A percentile compares a stretch with the other conserved stretches of the same genome.
phyloP scores from a whole-genome alignment of 495 filamentous ascomycete species.

The Aspergillus mulundensis region DNA sequence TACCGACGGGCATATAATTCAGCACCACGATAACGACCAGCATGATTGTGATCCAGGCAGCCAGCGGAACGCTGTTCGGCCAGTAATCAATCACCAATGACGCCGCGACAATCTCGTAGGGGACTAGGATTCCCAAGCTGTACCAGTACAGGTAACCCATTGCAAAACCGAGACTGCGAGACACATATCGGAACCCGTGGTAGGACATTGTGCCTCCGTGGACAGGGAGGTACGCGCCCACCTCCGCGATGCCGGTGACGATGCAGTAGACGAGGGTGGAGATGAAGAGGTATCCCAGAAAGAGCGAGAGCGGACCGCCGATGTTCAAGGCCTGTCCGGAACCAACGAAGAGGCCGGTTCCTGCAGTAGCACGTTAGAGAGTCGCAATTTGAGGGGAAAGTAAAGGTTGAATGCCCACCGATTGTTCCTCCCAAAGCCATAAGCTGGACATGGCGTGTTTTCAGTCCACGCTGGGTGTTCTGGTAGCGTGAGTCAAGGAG shows the following conservation, averaged over 20 bases:
- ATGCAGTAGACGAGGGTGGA: slow-evolving; percentile 57
- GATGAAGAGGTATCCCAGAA: slow-evolving; percentile 62
- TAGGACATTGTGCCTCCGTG: slow-evolving; percentile 54
- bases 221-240: slow-evolving; percentile 61
- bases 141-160: slow-evolving; percentile 62
- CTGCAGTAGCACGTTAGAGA: background rate
- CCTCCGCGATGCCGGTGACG: slow-evolving; percentile 61
- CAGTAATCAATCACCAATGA: slow-evolving; percentile 71
- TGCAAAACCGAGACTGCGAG: slow-evolving; percentile 59
- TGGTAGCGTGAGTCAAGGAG: slow-evolving; percentile 38
- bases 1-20: slow-evolving; percentile 61
- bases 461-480: slow-evolving; percentile 39
- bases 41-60: slow-evolving; percentile 67
- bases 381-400: background rate
- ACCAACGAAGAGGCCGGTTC: slow-evolving; percentile 52
- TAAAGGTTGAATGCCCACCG: slow-evolving; percentile 26
- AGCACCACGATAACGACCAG: slow-evolving; percentile 58
- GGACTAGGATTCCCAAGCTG: slow-evolving; percentile 63
- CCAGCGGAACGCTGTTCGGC: slow-evolving; percentile 44
- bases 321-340: slow-evolving; percentile 56
- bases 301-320: slow-evolving; percentile 59
- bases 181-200: slow-evolving; percentile 57
- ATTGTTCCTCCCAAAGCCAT: slow-evolving; percentile 68
- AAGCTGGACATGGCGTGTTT: slow-evolving; percentile 60
- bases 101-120: slow-evolving; percentile 65